Evolutionary conservation across 129 eudicot species (phyloP).

Genomic region (Tagetes patula): DNA sequence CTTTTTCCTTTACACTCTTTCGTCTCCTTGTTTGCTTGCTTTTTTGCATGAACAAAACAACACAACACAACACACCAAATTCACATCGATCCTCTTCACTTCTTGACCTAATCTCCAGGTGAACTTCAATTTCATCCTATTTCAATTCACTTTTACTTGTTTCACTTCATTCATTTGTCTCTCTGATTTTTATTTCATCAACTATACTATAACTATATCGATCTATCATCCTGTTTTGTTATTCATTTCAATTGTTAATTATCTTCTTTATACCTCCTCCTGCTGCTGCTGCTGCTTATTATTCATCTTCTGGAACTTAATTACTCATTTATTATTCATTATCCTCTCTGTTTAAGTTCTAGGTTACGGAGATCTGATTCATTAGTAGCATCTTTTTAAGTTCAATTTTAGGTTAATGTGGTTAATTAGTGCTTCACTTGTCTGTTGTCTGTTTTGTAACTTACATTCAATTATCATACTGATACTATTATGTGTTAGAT

Average conservation of each 20-base stretch:
- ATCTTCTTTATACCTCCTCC: too few species aligned
- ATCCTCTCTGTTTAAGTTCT: too few species aligned
- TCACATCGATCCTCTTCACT: slow-evolving; percentile 18
- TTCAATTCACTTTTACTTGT: background rate
- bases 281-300: too few species aligned
- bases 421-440: background rate
- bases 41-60: slow-evolving; percentile 33
- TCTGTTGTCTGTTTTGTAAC: too few species aligned
- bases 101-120: slow-evolving; percentile 24
- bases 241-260: too few species aligned
- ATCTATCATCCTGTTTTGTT: too few species aligned
- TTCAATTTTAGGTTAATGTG: background rate
- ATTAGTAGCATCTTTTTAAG: background rate
- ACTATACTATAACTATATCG: too few species aligned
- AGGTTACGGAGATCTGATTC: background rate
- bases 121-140: background rate
- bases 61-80: background rate
- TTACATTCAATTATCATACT: too few species aligned
- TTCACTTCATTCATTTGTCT: background rate
- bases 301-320: too few species aligned
- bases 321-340: too few species aligned
- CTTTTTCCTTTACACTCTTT: slow-evolving; percentile 5
- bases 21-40: slow-evolving; percentile 27
- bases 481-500: background rate
- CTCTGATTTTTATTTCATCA: slow-evolving; percentile 1